Evolutionary conservation across 192 early-diverging fungal species (phyloP).

Genomic region (Dimargaris cristalligena): DNA sequence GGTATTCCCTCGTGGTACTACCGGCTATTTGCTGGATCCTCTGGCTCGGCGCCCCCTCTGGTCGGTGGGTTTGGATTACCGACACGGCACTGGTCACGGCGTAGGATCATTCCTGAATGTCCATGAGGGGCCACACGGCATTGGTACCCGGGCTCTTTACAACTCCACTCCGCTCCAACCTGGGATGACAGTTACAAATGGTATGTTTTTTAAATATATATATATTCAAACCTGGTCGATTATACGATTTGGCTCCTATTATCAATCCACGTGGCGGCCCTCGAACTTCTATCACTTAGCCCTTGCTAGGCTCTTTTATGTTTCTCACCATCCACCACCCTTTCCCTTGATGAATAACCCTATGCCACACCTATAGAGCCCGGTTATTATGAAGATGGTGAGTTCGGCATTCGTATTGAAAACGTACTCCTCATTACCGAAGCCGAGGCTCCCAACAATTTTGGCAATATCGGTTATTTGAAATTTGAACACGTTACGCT

Average conservation of each 20-base stretch:
- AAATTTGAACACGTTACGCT: constrained; percentile 88
- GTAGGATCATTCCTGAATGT: constrained; percentile 92
- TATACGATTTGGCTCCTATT: no score
- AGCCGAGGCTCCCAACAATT: constrained; percentile 58
- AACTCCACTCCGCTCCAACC: constrained; percentile 59
- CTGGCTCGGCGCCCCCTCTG: constrained; percentile 77
- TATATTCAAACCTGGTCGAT: no score
- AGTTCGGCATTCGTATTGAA: constrained; percentile 96
- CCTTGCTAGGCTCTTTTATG: no score
- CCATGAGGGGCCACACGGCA: constrained; percentile 91
- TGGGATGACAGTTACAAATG: constrained; percentile 94
- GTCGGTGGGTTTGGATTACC: constrained; percentile 85
- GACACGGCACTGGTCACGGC: constrained; percentile 96
- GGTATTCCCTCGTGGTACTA: constrained; percentile 79
- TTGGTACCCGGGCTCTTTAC: constrained; percentile 56
- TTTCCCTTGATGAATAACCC: no score
- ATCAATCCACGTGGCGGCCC: no score
- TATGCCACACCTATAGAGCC: constrained; percentile 62
- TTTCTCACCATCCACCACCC: no score
- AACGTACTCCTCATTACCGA: constrained; percentile 74
- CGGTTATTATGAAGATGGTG: constrained; percentile 92
- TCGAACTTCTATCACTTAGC: no score
- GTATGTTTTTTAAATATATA: no score
- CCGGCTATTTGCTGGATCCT: constrained; percentile 80
- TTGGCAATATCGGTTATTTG: constrained; percentile 64